A percentile compares a stretch with the other conserved stretches of the same genome.
phyloP scores from a whole-genome alignment of 495 filamentous ascomycete genomes.

The Talaromyces thailandensis region DNA sequence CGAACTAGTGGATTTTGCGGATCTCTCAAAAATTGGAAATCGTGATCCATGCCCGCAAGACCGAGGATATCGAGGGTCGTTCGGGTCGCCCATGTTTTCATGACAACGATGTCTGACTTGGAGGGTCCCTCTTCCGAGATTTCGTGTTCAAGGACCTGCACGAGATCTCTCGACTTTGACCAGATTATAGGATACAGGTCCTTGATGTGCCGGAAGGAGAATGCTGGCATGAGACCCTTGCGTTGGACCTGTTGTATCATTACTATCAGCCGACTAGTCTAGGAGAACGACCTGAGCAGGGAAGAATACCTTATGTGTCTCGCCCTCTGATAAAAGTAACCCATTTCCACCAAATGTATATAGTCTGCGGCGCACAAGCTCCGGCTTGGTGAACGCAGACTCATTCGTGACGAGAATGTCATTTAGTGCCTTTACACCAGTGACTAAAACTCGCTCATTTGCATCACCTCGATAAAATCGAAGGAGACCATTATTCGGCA shows the following conservation, averaged over 20 bases:
- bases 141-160: constrained; percentile 28
- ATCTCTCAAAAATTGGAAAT: constrained; percentile 64
- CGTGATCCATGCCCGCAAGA: constrained; percentile 70
- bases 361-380: constrained; percentile 42
- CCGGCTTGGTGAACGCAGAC: constrained; percentile 75
- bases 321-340: constrained; percentile 73
- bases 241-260: constrained; percentile 45
- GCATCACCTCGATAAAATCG: constrained; percentile 60
- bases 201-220: constrained; percentile 77
- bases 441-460: constrained; percentile 58
- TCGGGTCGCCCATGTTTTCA: constrained; percentile 56
- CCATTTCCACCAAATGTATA: constrained; percentile 64
- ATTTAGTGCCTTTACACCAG: constrained; percentile 53
- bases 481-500: constrained; percentile 77
- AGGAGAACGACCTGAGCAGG: not conserved
- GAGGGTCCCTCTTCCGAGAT: constrained; percentile 10
- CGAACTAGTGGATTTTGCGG: constrained; percentile 52
- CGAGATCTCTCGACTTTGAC: constrained; percentile 51
- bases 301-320: constrained; percentile 59
- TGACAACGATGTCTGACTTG: constrained; percentile 38
- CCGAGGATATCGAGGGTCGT: constrained; percentile 88
- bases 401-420: constrained; percentile 59
- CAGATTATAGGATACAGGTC: constrained; percentile 81
- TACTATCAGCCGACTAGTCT: not conserved
- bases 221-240: constrained; percentile 73